Conservation (phyloP, 2,329 filamentous ascomycete species). For the Monilinia fructicola region DNA sequence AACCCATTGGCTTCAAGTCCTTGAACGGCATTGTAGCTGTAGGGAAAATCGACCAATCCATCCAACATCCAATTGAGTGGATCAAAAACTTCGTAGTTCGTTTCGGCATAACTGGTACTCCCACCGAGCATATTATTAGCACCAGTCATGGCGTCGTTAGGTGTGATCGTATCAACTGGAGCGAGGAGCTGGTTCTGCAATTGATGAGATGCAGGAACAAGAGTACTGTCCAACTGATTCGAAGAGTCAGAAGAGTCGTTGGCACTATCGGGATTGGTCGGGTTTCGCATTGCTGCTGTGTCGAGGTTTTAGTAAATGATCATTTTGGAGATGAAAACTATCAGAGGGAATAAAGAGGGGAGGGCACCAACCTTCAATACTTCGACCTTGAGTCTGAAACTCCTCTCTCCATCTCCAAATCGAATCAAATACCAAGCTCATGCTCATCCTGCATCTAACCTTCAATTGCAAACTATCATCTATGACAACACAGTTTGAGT, state of each 20-base stretch:
- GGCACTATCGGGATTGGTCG: constrained; percentile 79
- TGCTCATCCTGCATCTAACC: constrained; percentile 79
- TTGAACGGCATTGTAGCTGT: constrained; percentile 58
- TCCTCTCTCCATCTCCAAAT: constrained; percentile 86
- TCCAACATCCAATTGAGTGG: constrained; percentile 93
- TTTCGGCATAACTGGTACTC: constrained; percentile 58
- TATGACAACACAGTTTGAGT: constrained; percentile 42
- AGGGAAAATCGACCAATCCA: constrained; percentile 78
- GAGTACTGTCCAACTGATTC: constrained; percentile 61
- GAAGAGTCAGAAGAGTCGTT: constrained; percentile 71
- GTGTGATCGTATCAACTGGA: constrained; percentile 30
- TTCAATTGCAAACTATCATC: constrained; percentile 76
- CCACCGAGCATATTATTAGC: constrained; percentile 32
- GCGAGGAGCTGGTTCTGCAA: constrained; percentile 34
- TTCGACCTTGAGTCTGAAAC: constrained; percentile 68
- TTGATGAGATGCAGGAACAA: constrained; percentile 46
- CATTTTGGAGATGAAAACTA: not conserved
- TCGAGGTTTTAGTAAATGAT: constrained; percentile 34
- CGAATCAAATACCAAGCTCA: constrained; percentile 81
- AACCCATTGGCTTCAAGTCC: constrained; percentile 45
- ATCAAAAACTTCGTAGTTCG: constrained; percentile 85
- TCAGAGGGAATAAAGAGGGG: constrained; percentile 25
- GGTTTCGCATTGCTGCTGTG: constrained; percentile 72
- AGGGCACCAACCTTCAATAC: constrained; percentile 65
- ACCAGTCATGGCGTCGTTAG: constrained; percentile 33